Conservation (phyloP, 192 early-diverging fungal species). For the Podila minutissima region DNA sequence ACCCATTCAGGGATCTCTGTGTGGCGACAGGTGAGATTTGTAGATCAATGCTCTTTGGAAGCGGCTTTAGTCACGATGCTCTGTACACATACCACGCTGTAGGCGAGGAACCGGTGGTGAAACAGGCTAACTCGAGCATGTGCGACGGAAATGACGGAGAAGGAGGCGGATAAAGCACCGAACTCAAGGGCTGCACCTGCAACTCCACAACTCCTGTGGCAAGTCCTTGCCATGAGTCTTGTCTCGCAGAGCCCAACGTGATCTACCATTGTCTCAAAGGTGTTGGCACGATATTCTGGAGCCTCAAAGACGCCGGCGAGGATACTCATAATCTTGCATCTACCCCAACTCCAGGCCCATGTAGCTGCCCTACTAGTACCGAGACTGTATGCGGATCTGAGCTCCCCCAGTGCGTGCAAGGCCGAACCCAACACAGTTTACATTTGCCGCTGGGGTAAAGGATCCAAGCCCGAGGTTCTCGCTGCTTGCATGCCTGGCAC, state of each 20-base stretch:
- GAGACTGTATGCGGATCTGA: constrained; percentile 2
- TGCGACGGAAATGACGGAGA: not conserved
- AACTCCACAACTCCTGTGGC: not conserved
- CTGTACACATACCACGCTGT: not conserved
- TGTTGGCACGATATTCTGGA: too few species aligned
- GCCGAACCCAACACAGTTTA: constrained; percentile 16
- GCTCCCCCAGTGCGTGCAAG: constrained; percentile 10
- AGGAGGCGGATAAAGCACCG: not conserved
- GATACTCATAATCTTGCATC: not conserved
- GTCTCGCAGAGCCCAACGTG: not conserved
- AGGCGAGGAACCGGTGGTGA: not conserved
- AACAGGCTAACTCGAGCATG: not conserved
- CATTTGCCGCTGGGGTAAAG: constrained; percentile 1
- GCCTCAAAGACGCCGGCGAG: not conserved
- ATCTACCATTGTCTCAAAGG: not conserved
- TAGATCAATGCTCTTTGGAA: not conserved
- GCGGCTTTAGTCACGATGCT: not conserved
- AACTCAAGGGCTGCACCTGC: not conserved
- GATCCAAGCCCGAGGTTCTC: constrained; percentile 3
- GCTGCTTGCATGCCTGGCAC: constrained; percentile 10
- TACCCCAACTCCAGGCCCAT: not conserved
- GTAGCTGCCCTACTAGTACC: not conserved
- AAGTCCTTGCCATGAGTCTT: not conserved
- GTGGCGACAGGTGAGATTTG: not conserved
- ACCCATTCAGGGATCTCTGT: not conserved